Evolutionary conservation across 1,284 basidiomycete species (phyloP).

Genomic region (Heliocybe sulcata): DNA sequence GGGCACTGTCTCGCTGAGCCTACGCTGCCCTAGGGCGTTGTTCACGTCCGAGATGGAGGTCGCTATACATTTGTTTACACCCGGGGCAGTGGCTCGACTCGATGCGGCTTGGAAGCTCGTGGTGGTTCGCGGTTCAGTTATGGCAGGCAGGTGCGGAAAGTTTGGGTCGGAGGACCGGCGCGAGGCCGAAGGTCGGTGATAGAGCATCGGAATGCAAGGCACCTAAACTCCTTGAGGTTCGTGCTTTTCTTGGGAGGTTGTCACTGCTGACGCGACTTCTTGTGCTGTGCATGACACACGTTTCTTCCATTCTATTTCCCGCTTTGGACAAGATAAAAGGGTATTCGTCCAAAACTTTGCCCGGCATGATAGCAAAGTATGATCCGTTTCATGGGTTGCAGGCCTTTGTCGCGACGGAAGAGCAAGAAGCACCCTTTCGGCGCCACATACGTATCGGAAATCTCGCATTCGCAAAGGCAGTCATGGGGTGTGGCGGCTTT

Average conservation of each 20-base stretch:
- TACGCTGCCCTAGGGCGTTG: background rate
- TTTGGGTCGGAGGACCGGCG: background rate
- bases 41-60: background rate
- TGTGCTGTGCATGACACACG: conserved; percentile 1
- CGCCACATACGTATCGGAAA: conserved; percentile 1
- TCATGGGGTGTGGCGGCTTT: conserved; percentile 1
- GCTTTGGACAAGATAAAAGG: background rate
- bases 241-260: background rate
- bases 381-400: background rate
- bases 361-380: background rate
- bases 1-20: background rate
- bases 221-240: background rate
- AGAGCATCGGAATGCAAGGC: background rate
- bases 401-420: conserved; percentile 1
- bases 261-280: background rate
- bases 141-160: background rate
- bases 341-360: background rate
- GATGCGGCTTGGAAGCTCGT: background rate
- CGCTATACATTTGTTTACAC: background rate
- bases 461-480: background rate
- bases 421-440: background rate
- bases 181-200: background rate
- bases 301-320: background rate
- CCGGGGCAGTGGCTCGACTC: background rate
- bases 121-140: background rate